A percentile compares a stretch with the other conserved stretches of the same genome.
Conservation (phyloP, 441 rosid species). For the Kokia cookei region DNA sequence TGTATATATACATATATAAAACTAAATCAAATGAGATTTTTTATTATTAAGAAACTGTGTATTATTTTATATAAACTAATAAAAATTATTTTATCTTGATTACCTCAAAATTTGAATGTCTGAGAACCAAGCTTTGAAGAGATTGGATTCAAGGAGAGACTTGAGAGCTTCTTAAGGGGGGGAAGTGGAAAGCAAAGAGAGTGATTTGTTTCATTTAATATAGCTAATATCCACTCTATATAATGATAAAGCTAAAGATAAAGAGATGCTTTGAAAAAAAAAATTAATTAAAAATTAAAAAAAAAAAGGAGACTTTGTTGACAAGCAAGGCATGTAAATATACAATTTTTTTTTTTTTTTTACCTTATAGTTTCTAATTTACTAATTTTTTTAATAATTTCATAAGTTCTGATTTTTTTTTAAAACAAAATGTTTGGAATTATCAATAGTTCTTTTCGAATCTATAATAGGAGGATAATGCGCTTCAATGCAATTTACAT, state of each 20-base stretch:
- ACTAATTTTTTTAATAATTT: too few relatives aligned
- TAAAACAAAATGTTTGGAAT: not conserved
- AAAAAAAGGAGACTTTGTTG: conserved; percentile 2
- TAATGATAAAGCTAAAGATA: conserved; percentile 7
- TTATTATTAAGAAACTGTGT: not conserved
- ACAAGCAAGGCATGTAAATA: not conserved
- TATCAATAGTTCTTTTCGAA: not conserved
- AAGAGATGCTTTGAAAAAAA: not conserved
- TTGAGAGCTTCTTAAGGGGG: not conserved
- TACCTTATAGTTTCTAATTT: too few relatives aligned
- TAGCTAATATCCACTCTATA: too few relatives aligned
- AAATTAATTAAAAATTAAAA: not conserved
- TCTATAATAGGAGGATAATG: too few relatives aligned
- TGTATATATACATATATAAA: not conserved
- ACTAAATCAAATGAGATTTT: not conserved
- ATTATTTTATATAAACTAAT: not conserved
- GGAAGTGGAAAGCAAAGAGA: not conserved
- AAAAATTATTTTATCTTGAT: not conserved
- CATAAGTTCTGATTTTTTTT: not conserved
- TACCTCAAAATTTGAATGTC: conserved; percentile 14
- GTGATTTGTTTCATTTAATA: not conserved
- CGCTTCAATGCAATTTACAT: too few relatives aligned
- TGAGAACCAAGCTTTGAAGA: conserved; percentile 16
- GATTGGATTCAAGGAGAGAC: not conserved
- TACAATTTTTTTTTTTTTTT: not conserved